These are phyloP conservation scores for Brassica napus DNA, from an alignment of 345 rosid species.

Conservation along the genomic window DNA sequence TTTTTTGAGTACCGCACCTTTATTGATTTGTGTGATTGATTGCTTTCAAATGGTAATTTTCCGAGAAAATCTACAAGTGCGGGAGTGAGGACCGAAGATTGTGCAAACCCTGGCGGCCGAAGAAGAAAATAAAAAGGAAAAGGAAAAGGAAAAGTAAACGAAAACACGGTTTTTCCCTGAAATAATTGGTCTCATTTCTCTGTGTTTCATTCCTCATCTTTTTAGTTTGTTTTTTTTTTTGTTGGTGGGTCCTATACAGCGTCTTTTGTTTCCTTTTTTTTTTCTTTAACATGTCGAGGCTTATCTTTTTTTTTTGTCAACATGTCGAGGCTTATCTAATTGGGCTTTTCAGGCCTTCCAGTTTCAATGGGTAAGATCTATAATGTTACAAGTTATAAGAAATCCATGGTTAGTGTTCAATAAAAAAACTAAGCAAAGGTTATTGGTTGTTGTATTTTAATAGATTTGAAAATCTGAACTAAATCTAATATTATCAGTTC, in stretches of 20 bases:
- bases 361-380: neutral
- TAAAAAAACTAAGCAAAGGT: too few species aligned
- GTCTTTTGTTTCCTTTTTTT: neutral
- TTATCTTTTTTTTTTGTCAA: too few species aligned
- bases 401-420: too few species aligned
- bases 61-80: constrained; percentile 27
- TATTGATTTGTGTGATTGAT: neutral
- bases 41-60: neutral
- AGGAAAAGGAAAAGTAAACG: constrained; percentile 17
- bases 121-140: constrained; percentile 13
- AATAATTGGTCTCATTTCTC: neutral
- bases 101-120: constrained; percentile 56
- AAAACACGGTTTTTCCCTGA: constrained; percentile 70
- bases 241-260: neutral
- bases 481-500: too few species aligned
- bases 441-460: too few species aligned
- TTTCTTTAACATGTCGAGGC: neutral
- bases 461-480: too few species aligned
- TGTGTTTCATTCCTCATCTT: neutral
- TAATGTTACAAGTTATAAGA: too few species aligned
- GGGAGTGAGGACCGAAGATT: constrained; percentile 13
- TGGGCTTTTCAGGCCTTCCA: neutral
- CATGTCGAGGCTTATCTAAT: neutral
- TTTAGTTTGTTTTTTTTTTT: neutral
- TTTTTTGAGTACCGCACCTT: neutral